Base-by-base conservation (phyloP, 2,329 filamentous ascomycete species). In the Knoxdaviesia proteae region DNA sequence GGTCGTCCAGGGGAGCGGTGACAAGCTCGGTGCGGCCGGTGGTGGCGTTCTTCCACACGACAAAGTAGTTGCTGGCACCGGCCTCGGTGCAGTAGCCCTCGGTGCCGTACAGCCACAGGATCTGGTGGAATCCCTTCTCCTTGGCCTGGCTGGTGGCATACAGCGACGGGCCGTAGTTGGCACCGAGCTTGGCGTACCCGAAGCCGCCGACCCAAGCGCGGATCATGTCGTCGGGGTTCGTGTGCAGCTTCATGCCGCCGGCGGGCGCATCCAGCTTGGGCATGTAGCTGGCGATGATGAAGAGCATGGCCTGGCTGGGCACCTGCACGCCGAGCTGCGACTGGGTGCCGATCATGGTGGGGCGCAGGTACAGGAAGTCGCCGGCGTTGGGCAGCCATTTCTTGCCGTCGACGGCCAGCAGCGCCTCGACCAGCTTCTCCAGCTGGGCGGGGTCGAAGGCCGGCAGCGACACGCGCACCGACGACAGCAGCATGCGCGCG, bases 131-230 rank as follows among this genome's bases (percentile, higher is more conserved):
- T 0, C 88, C 87, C 36, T 71, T 62, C 7, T 63, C 64, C 44
- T 76, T 65, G 3, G 87, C 87, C 58, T 87, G 80, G 11, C 69
- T 69, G 40, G 86, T 86, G 4, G 84, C 82, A 43, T 84, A 67
- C 43, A 94, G 68, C 20, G 74, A 78, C 11, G 87, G 87, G 0
- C 87, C 87, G 58, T 94, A 94, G 66, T 94, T 94, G 47, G 87
- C 87, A 43, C 87, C 87, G 34, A 94, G 73, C 62, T 94, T 94
- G 47, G 86, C 84, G 55, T 80, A 87, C 1, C 87, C 87, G 57
- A 92, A 93, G 7, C 88, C 87, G 47, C 87, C 87, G 20, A 84
- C 84, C 87, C 87, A 94, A 8, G 87, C 86, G 49, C 87, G 79
- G 45, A 93, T 77, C 65, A 79, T 83, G 58, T 93, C 83, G 49